Evolutionary conservation across 2,329 filamentous ascomycete genomes (phyloP), one percentile per base, ranked within the genome.

Genomic region (Aspergillus brasiliensis): DNA sequence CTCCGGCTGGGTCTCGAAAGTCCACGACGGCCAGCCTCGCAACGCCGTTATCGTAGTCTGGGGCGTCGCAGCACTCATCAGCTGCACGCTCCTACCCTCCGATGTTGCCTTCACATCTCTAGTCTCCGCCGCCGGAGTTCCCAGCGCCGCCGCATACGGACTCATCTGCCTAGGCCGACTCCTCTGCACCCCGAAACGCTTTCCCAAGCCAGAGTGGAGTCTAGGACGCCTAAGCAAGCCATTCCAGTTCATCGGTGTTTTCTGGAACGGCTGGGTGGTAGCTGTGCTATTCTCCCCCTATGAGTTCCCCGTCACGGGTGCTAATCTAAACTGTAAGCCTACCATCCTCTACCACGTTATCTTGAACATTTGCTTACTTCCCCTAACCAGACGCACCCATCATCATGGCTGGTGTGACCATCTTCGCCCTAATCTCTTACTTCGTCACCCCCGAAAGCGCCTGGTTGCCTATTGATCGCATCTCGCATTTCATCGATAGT

Each of bases 41-140:
- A 86, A 87, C 65, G 85, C 85, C 5, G 82, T 88, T 46, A 79
- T 85, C 17, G 83, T 86, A 8, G 84, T 87, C 63, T 85, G 84
- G 78, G 78, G 64, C 2, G 81, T 86, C 8, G 79, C 82, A 1
- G 76, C 84, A 2, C 64, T 86, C 19, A 75, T 87, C 37, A 84
- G 83, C 15, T 87, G 85, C 77, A 86, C 83, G 0, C 84, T 87
- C 52, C 75, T 87, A 1, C 82, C 85, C 0, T 86, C 84, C 0
- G 71, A 74, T 8, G 81, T 83, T 5, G 82, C 82, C 5, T 84
- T 84, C 67, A 84, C 82, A 0, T 84, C 82, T 0, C 77, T 84
- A 8, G 81, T 84, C 48, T 84, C 82, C 0, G 82, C 82, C 0
- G 80, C 82, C 13, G 82, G 82, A 23, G 81, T 83, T 0, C 81